Evolutionary conservation across 345 rosid genomes (phyloP), one percentile per base, ranked within the genome.

Genomic region (Salix arbutifolia): DNA sequence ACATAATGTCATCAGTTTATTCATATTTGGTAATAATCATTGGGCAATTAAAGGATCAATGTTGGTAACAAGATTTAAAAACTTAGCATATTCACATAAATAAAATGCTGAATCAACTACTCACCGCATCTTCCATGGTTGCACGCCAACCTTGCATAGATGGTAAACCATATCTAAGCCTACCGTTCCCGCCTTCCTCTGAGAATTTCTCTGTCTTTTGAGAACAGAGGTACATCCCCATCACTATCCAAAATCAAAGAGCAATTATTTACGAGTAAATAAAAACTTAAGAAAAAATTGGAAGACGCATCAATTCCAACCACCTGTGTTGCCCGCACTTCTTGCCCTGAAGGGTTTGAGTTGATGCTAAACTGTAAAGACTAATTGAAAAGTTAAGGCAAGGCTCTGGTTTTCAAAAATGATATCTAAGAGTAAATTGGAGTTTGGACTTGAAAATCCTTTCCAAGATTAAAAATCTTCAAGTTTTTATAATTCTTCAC

Each of bases 91-190:
- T 66, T 52, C 35, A 67, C 37, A 60, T 25, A 44, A 62, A 70
- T 75, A 38, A 52, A 19, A 64, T 17, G 65, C 31, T 71, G 30
- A 40, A 71, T 21, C 26, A 35, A 77, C 64, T 65, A 88, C 98
- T 91, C 87, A 95, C 98, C 17, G 99, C 97, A 82, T 95, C 99
- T 87, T 95, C 99, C 99, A 95, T 95, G 50, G 91, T 81, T 26
- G 98, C 90, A 53, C 99, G 99, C 99, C 99, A 93, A 68, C 99
- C 99, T 87, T 95, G 99, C 99, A 95, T 95, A 25, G 97, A 95
- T 12, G 98, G 90, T 78, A 95, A 79, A 62, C 99, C 98, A 85
- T 86, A 95, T 83, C 98, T 87, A 25, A 95, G 85, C 83, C 84
- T 83, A 71, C 83, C 84, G 78, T 89, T 93, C 75, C 88, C 96